Evolutionary conservation across 2,329 filamentous ascomycete species (phyloP), one percentile per base, ranked within the genome.

Genomic region (Fusarium verticillioides): DNA sequence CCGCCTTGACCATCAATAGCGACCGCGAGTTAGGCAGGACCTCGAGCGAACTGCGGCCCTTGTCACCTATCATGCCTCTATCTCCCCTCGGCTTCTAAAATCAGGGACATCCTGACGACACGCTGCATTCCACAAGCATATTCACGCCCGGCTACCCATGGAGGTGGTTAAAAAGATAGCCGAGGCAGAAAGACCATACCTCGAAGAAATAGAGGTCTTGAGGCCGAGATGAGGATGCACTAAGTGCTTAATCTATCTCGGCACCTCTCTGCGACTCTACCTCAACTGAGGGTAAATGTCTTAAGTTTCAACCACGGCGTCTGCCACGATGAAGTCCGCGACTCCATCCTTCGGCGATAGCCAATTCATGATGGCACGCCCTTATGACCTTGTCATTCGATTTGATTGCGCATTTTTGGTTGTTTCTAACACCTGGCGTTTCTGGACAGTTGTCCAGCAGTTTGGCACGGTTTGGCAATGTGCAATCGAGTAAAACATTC

Each of bases 1-100:
- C 85, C 19, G 85, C 83, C 15, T 75, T 87, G 61, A 86, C 85
- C n/a, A 81, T 85, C 54, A 82, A 83, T 52, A 85, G 83, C 66
- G 83, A 85, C 15, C 77, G 72, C 37, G 78, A 79, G 53, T 40
- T 67, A 44, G 66, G 62, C 36, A 70, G 72, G 53, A 62, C 64
- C 40, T 69, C 83, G n/a, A 82, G 81, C 34, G 87, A 89, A 58
- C 75, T 90, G 47, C 84, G 88, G 47, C 89, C 89, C 6, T 80
- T 92, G 40, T 92, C 90, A 66, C 90, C 90, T 9, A 92, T 92
- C 77, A 90, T 91, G 80, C 90, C 90, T 46, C 81, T 92, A 52
- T 92, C 90, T 40, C 90, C 90, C 18, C 83, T 91, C 78, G 87
- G 89, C 69, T 88, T 91, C 73, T 88, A 81, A 80, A 46, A 28